Percentiles rank a stretch among this genome's conserved stretches.
These are phyloP conservation scores for Alectoria sarmentosa DNA, from an alignment of 495 filamentous ascomycete genomes.

Conservation along the genomic window DNA sequence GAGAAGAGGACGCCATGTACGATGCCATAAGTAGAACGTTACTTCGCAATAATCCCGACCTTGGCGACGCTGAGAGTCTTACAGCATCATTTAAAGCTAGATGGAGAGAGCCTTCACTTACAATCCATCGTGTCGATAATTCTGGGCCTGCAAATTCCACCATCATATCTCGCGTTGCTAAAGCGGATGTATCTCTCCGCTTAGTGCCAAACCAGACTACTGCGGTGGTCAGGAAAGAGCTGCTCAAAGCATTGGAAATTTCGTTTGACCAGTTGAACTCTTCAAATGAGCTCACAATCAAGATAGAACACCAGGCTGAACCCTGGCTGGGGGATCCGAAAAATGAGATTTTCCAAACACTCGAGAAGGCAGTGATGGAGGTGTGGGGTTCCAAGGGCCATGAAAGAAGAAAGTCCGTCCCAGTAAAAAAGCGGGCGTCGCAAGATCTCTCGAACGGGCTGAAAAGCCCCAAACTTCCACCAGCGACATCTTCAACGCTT, in stretches of 20 bases:
- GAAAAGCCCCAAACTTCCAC: conserved; percentile 35
- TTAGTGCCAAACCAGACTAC: conserved; percentile 90
- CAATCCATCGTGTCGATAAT: conserved; percentile 72
- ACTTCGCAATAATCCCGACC: conserved; percentile 60
- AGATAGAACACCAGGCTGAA: conserved; percentile 87
- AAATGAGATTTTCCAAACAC: conserved; percentile 82
- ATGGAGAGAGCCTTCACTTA: conserved; percentile 94
- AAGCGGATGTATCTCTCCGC: conserved; percentile 78
- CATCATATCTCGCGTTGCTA: conserved; percentile 80
- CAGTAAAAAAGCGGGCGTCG: conserved; percentile 26
- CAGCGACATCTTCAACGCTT: conserved; percentile 53
- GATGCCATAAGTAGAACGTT: conserved; percentile 73
- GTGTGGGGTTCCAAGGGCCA: conserved; percentile 60
- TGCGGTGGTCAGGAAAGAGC: conserved; percentile 55
- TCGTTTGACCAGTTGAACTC: conserved; percentile 68
- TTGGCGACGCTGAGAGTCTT: conserved; percentile 57
- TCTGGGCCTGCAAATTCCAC: conserved; percentile 74
- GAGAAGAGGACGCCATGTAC: conserved; percentile 73
- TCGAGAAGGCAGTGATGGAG: conserved; percentile 77
- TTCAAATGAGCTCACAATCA: conserved; percentile 72
- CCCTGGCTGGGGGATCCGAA: conserved; percentile 91
- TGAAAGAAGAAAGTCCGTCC: conserved; percentile 25
- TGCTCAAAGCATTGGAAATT: conserved; percentile 59
- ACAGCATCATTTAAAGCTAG: conserved; percentile 78
- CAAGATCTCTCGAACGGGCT: conserved; percentile 32